A percentile compares a stretch with the other conserved stretches of the same genome.
These are phyloP conservation scores for Trametes maxima DNA, from an alignment of 768 basidiomycete genomes.

Conservation along the genomic window DNA sequence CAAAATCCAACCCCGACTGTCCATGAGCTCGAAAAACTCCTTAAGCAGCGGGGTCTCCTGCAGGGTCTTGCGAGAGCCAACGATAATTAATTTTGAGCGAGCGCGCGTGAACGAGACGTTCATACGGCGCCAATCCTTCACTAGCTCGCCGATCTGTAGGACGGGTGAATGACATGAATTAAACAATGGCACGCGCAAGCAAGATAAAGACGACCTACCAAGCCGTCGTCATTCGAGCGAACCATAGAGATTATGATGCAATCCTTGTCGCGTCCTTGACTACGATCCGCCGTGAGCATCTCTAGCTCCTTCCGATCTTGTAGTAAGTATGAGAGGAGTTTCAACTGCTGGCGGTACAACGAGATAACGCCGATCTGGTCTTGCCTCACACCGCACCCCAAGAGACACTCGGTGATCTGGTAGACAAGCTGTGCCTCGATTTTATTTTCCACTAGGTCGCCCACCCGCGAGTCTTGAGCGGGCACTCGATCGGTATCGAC, in stretches of 20 bases:
- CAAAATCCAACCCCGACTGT: constrained; percentile 71
- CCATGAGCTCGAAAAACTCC: constrained; percentile 81
- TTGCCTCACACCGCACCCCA: constrained; percentile 63
- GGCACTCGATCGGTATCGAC: constrained; percentile 89
- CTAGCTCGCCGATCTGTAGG: constrained; percentile 80
- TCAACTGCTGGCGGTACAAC: constrained; percentile 94
- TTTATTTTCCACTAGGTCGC: constrained; percentile 89
- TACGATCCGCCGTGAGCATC: constrained; percentile 89
- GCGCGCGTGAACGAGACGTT: constrained; percentile 98
- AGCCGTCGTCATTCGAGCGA: constrained; percentile 76
- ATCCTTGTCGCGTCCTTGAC: constrained; percentile 95
- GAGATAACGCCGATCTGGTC: constrained; percentile 87
- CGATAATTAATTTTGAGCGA: constrained; percentile 83
- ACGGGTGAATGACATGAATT: background rate
- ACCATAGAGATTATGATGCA: constrained; percentile 94
- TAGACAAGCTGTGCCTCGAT: constrained; percentile 70
- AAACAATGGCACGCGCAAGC: background rate
- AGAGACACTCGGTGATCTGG: constrained; percentile 69
- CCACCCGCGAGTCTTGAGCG: constrained; percentile 77
- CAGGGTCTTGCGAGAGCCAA: constrained; percentile 86
- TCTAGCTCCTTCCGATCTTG: constrained; percentile 63
- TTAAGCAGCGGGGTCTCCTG: constrained; percentile 57
- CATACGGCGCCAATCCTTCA: constrained; percentile 95
- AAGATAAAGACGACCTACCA: constrained; percentile 50
- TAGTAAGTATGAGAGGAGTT: constrained; percentile 74